phyloP scores from a whole-genome alignment of 805 yeast species.

The Candida tibetensis region DNA sequence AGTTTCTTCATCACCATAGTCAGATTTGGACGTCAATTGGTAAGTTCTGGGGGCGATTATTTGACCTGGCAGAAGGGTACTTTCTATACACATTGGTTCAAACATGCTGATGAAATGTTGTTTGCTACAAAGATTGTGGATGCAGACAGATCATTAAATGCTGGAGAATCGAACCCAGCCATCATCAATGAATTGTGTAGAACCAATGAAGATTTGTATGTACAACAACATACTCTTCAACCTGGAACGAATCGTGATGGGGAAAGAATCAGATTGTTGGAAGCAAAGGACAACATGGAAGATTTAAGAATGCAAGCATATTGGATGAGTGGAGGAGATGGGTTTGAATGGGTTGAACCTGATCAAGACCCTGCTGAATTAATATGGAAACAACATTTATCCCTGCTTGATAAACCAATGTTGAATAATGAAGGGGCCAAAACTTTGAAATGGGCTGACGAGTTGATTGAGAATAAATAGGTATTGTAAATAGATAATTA shows the following conservation, averaged over 20 bases:
- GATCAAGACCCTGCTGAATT: constrained; percentile 85
- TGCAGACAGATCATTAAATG: constrained; percentile 56
- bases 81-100: constrained; percentile 59
- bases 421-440: constrained; percentile 15
- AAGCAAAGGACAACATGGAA: constrained; percentile 49
- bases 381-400: constrained; percentile 35
- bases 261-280: constrained; percentile 36
- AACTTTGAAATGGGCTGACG: constrained; percentile 41
- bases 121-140: constrained; percentile 66
- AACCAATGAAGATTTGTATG: constrained; percentile 21
- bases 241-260: constrained; percentile 40
- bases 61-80: constrained; percentile 66
- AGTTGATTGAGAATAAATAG: constrained; percentile 23
- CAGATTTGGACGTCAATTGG: constrained; percentile 37
- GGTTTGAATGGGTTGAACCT: constrained; percentile 86
- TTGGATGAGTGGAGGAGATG: constrained; percentile 85
- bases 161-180: constrained; percentile 33
- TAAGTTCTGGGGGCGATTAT: constrained; percentile 46
- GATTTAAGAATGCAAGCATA: constrained; percentile 74
- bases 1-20: constrained; percentile 41
- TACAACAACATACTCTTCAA: constrained; percentile 23
- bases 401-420: constrained; percentile 16
- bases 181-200: constrained; percentile 40
- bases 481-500: background rate
- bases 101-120: constrained; percentile 64